Base-by-base conservation (phyloP, 2,329 filamentous ascomycete genomes). In the Aspergillus intermedius region DNA sequence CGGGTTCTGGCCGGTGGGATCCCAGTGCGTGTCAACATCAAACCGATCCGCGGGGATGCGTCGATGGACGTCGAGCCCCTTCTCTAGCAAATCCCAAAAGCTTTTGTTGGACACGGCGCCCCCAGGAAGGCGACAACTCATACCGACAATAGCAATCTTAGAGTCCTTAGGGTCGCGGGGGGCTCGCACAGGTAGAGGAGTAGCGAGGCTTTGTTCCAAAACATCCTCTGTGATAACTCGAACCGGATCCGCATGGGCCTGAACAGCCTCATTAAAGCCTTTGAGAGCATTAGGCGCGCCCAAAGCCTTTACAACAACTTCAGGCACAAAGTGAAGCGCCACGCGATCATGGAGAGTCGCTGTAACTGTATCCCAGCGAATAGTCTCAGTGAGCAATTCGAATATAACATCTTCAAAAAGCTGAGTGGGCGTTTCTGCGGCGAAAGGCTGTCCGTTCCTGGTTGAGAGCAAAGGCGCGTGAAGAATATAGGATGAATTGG, bases 11-110 rank as follows among this genome's bases (percentile, higher is more conserved):
- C 64, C 65, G 0, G 59, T 61, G 2, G 64, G 57, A 49, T 72
- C 66, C 23, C 48, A 59, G 43, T 73, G 68, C 0, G 60, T 57
- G 2, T 63, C 47, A 0, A 61, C 37, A 46, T 73, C 62, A 46
- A 66, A 74, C 5, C 67, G 59, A 28, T 68, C 60, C 2, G 54
- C 13, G 0, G 65, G 66, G 1, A 71, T 58, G n/a, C 53, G 47
- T 5, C 48, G 50, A 25, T 59, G 59, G 0, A 67, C 59, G 49
- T 73, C 69, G 1, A 56, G 56, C 3, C 22, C 21, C n/a, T 15
- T 17, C 41, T 13, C n/a, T 22, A 35, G 15, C 15, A 15, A n/a
- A 19, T 23, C 21, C 10, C 2, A 40, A 42, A 43, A n/a, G 22
- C 58, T n/a, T 13, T 28, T 47, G 49, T 5, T 10, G 37, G 1